Percentiles rank a stretch among this genome's conserved stretches.
These are phyloP conservation scores for Cymbidium sinense DNA, from an alignment of 106 monocot species.

Conservation along the genomic window DNA sequence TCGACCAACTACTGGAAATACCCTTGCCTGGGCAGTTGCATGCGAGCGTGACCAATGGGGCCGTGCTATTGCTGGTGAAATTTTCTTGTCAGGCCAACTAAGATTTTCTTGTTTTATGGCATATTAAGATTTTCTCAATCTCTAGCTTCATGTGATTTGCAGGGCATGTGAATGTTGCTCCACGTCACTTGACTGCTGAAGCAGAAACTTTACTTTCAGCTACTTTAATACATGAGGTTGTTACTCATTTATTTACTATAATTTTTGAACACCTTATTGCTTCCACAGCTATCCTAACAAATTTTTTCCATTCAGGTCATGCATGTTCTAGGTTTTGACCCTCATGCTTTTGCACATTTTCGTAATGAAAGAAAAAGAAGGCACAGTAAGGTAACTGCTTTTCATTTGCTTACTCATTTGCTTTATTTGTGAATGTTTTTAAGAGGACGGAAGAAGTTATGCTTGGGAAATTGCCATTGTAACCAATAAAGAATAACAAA, in stretches of 20 bases:
- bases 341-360: conserved; percentile 99
- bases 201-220: conserved; percentile 93
- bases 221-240: conserved; percentile 91
- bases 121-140: conserved; percentile 1
- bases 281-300: conserved; percentile 2
- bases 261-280: background rate
- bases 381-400: conserved; percentile 54
- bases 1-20: conserved; percentile 94
- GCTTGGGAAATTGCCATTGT: background rate
- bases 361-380: conserved; percentile 96
- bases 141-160: background rate
- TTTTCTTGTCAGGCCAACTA: background rate
- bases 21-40: conserved; percentile 99
- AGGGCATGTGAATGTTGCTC: conserved; percentile 99
- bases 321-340: conserved; percentile 99
- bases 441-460: background rate
- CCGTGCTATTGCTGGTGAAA: conserved; percentile 89
- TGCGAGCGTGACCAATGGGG: conserved; percentile 99
- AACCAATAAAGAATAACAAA: background rate
- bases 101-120: conserved; percentile 8
- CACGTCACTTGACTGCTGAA: conserved; percentile 96
- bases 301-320: conserved; percentile 63
- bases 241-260: background rate
- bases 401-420: background rate
- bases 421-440: background rate